Percentiles rank a stretch among this genome's conserved stretches.
Evolutionary conservation across 192 early-diverging fungal species (phyloP).

Genomic region (Entomortierella lignicola): DNA sequence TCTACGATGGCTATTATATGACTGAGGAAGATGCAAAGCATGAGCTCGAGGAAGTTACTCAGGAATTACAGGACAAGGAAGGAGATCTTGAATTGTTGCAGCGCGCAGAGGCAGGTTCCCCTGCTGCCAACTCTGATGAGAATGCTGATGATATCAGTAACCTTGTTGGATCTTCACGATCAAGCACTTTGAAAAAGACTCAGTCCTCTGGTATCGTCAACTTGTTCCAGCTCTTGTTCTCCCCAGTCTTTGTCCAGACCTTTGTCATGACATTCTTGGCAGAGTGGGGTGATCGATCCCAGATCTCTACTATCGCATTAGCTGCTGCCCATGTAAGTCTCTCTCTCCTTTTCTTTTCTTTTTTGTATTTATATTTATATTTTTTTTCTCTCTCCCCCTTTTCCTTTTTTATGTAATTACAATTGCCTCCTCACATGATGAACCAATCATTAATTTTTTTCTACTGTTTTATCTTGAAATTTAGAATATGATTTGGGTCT

Average conservation of each 20-base stretch:
- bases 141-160: constrained; percentile 32
- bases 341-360: constrained; percentile 4
- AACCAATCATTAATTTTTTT: background rate
- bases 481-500: constrained; percentile 91
- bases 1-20: constrained; percentile 88
- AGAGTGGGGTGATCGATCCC: constrained; percentile 98
- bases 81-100: constrained; percentile 65
- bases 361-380: constrained; percentile 13
- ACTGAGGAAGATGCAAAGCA: constrained; percentile 86
- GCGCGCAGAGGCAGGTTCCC: constrained; percentile 69
- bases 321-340: constrained; percentile 85
- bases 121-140: constrained; percentile 31
- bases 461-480: no score
- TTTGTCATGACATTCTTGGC: constrained; percentile 97
- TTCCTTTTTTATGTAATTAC: no score
- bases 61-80: constrained; percentile 87
- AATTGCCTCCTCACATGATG: no score
- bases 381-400: no score
- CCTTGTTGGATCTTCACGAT: background rate
- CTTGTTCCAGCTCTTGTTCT: constrained; percentile 81
- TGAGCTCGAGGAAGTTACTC: constrained; percentile 92
- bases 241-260: constrained; percentile 94
- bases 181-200: constrained; percentile 40
- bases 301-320: constrained; percentile 96
- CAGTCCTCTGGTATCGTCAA: constrained; percentile 70